phyloP scores from a whole-genome alignment of 2,329 filamentous ascomycete species.

The Xylaria sp. region DNA sequence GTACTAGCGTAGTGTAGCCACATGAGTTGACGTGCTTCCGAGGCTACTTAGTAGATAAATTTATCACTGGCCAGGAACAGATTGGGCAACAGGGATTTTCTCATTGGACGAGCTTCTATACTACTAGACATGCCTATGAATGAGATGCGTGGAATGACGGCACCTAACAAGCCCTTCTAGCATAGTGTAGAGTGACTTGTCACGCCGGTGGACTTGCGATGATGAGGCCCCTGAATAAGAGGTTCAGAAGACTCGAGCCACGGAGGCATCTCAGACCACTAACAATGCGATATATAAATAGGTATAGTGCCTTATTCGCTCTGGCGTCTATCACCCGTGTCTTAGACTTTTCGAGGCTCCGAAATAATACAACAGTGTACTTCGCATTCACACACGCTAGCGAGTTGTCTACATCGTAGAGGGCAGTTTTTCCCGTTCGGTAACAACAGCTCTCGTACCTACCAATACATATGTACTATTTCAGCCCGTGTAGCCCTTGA shows the following conservation, averaged over 20 bases:
- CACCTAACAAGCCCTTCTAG: slow-evolving; percentile 28
- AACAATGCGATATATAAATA: not conserved
- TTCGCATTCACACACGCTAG: not conserved
- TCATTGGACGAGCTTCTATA: slow-evolving; percentile 25
- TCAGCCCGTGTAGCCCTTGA: slow-evolving; percentile 27
- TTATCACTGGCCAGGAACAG: slow-evolving; percentile 34
- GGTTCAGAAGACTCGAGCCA: slow-evolving; percentile 21
- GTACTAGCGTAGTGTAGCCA: not conserved
- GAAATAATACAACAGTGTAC: not conserved
- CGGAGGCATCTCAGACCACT: not conserved
- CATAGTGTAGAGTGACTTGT: slow-evolving; percentile 22
- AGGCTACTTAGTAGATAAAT: slow-evolving; percentile 20
- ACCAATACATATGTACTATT: not conserved
- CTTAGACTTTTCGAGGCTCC: not conserved
- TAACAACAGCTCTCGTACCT: slow-evolving; percentile 12
- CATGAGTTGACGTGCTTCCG: slow-evolving; percentile 19
- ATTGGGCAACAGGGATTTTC: slow-evolving; percentile 38
- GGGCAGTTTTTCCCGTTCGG: slow-evolving; percentile 19
- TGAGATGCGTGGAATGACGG: slow-evolving; percentile 17
- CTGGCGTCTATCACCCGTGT: not conserved
- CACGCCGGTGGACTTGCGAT: slow-evolving; percentile 38
- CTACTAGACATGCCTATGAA: slow-evolving; percentile 8
- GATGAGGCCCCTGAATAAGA: not conserved
- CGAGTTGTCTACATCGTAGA: not conserved
- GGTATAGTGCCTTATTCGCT: not conserved